Evolutionary conservation across 2,329 filamentous ascomycete species (phyloP).

Genomic region (Colletotrichum magnum): DNA sequence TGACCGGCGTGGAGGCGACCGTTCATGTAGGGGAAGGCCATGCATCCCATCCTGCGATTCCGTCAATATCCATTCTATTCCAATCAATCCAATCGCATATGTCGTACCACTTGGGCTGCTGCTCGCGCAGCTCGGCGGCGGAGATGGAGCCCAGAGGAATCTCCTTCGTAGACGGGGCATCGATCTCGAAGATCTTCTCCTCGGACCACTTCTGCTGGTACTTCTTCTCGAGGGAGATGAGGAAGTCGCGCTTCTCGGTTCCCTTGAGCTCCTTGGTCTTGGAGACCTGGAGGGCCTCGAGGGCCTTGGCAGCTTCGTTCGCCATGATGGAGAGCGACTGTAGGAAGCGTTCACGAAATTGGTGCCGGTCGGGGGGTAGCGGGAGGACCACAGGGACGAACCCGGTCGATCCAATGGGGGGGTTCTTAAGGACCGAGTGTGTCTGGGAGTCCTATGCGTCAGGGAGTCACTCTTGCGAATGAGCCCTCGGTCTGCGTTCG

Average conservation of each 20-base stretch:
- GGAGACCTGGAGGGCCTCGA: constrained; percentile 67
- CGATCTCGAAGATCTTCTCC: constrained; percentile 83
- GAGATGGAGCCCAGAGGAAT: constrained; percentile 82
- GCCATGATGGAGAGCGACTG: constrained; percentile 57
- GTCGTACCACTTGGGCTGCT: constrained; percentile 88
- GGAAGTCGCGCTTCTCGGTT: constrained; percentile 88
- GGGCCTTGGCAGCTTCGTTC: constrained; percentile 60
- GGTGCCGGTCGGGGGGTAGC: background rate
- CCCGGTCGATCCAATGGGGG: constrained; percentile 24
- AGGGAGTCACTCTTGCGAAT: constrained; percentile 15
- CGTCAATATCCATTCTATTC: background rate
- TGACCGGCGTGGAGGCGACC: constrained; percentile 92
- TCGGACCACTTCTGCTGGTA: constrained; percentile 91
- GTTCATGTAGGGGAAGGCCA: constrained; percentile 80
- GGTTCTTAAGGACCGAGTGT: constrained; percentile 12
- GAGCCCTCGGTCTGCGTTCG: constrained; percentile 19
- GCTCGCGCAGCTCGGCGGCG: constrained; percentile 80
- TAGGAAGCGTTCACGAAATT: constrained; percentile 14
- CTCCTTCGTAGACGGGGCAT: constrained; percentile 86
- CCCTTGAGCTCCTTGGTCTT: constrained; percentile 75
- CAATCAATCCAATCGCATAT: constrained; percentile 72
- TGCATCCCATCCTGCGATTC: constrained; percentile 45
- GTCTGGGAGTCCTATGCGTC: background rate
- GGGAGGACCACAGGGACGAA: constrained; percentile 14
- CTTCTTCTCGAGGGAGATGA: constrained; percentile 89